Conservation (phyloP, 495 filamentous ascomycete species). For the Penicillium psychrofluorescens region DNA sequence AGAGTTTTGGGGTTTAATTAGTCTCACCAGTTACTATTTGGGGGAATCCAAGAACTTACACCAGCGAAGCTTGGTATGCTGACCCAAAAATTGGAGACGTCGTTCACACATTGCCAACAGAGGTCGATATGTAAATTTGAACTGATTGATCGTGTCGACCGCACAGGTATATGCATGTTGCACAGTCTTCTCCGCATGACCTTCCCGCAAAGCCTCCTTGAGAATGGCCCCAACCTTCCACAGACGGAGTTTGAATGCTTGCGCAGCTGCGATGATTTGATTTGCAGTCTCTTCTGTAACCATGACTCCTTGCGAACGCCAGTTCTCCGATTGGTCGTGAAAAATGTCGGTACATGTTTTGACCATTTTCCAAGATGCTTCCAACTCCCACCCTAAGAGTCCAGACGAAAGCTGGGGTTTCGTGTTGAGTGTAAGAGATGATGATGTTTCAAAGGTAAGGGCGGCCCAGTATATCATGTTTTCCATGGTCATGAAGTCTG, state of each 20-base stretch:
- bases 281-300: conserved; percentile 13
- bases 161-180: conserved; percentile 7
- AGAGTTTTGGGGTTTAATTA: no score
- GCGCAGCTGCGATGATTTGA: conserved; percentile 12
- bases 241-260: conserved; percentile 8
- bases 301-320: conserved; percentile 7
- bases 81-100: conserved; percentile 10
- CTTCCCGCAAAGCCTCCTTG: conserved; percentile 13
- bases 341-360: conserved; percentile 12
- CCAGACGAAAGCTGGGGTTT: conserved; percentile 9
- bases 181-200: conserved; percentile 10
- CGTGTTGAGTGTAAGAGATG: conserved; percentile 11
- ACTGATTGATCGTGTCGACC: conserved; percentile 8
- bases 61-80: conserved; percentile 13
- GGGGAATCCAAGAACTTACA: conserved; percentile 2
- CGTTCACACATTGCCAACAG: conserved; percentile 9
- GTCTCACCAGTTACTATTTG: no score
- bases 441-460: conserved; percentile 13
- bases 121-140: conserved; percentile 9
- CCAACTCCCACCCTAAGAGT: conserved; percentile 6
- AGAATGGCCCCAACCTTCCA: conserved; percentile 11
- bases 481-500: conserved; percentile 9
- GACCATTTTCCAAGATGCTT: conserved; percentile 9
- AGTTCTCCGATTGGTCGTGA: conserved; percentile 10
- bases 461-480: conserved; percentile 16